These are phyloP conservation scores for Aureoboletus auriporus DNA, from an alignment of 768 basidiomycete species.

Conservation along the genomic window DNA sequence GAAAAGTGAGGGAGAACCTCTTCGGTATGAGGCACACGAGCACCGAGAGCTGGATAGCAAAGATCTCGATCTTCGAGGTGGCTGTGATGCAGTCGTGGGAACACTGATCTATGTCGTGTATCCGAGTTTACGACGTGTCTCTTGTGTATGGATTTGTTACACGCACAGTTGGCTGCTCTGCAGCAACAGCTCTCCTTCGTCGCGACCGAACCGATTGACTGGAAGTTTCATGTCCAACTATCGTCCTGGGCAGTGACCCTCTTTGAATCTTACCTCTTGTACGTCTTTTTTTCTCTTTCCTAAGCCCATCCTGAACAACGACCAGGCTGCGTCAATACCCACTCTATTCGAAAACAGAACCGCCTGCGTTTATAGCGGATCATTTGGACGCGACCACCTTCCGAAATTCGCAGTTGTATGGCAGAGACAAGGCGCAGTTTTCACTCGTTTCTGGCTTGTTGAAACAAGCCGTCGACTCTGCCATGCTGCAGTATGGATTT, in stretches of 20 bases:
- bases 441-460: conserved; percentile 69
- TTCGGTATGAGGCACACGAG: too few relatives aligned
- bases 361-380: conserved; percentile 62
- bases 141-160: conserved; percentile 51
- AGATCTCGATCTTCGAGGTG: too few relatives aligned
- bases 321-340: conserved; percentile 75
- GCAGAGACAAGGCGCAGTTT: conserved; percentile 85
- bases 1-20: too few relatives aligned
- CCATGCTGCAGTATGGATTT: conserved; percentile 68
- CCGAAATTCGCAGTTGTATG: conserved; percentile 88
- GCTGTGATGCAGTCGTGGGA: too few relatives aligned
- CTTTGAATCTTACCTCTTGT: conserved; percentile 89
- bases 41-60: too few relatives aligned
- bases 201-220: conserved; percentile 66
- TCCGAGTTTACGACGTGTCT: not conserved
- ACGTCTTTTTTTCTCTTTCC: conserved; percentile 28
- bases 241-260: conserved; percentile 76
- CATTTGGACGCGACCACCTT: conserved; percentile 73
- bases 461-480: conserved; percentile 67
- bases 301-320: not conserved
- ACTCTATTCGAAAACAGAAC: conserved; percentile 70
- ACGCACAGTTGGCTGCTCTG: conserved; percentile 50
- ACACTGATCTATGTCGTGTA: too few relatives aligned
- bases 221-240: conserved; percentile 75
- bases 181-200: conserved; percentile 70